Evolutionary conservation across 1,284 basidiomycete genomes (phyloP), one percentile per base, ranked within the genome.

Genomic region (Fomitiporia mediterranea): DNA sequence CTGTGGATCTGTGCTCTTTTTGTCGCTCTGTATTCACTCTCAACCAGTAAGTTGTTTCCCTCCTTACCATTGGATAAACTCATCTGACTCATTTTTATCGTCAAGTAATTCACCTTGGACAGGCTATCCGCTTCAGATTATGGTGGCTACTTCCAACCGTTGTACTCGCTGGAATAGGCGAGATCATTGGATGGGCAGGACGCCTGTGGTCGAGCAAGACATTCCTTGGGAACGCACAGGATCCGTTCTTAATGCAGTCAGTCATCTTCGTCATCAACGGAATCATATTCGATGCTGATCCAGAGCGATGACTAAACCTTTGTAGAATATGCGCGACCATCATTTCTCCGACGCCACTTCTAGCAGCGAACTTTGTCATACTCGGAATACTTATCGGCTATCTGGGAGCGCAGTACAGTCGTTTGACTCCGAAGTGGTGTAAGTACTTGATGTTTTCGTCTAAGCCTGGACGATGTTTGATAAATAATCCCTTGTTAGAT

Each of bases 341-440:
- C 49, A 66, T 80, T 38, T 71, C 72, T 4, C 79, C 79, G 7
- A 79, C 77, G 0, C 76, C 77, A 4, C 65, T 80, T 8, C 68
- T 78, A 1, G 78, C 77, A 2, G 76, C 74, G 3, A 75, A 74
- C 62, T 80, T 80, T 61, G 66, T 80, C 46, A 72, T 79, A n/a
- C 68, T 81, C 1, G 77, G 76, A 4, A 63, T 66, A 27, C 65
- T 80, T 51, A 76, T 79, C 44, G 56, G 61, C 0, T 62, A 66
- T 2, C 66, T 79, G 4, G 79, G 79, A 0, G 60, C 68, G 7
- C 69, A 73, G 51, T 78, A 74, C 62, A 74, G 73, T 51, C 65
- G 73, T 6, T 60, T 75, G 7, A 56, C 61, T 37, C 68, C 68
- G 0, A 61, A 47, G 35, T 52, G 51, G 47, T 72, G 70, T 71